phyloP scores from a whole-genome alignment of 225 moss, liverwort and hornwort species.

The Pleurozium schreberi region DNA sequence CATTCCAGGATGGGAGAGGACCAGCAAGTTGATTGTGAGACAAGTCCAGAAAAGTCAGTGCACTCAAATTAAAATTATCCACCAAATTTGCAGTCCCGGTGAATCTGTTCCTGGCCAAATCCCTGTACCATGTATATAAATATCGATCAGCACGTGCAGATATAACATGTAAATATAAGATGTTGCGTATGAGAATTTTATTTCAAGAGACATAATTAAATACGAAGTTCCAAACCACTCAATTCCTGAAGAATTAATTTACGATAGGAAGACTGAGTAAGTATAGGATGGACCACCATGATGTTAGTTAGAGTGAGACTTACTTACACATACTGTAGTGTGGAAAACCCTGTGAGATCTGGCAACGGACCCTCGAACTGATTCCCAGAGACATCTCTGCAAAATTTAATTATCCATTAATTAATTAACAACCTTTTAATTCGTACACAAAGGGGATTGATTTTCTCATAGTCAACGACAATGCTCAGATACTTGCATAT shows the following conservation, averaged over 20 bases:
- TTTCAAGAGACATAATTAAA: neutral
- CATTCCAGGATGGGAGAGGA: neutral
- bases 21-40: neutral
- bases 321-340: neutral
- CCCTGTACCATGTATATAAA: neutral
- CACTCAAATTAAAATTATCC: neutral
- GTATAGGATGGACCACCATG: neutral
- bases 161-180: neutral
- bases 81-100: neutral
- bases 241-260: neutral
- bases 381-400: constrained; percentile 22
- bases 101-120: neutral
- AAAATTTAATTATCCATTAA: neutral
- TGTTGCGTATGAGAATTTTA: too few relatives aligned
- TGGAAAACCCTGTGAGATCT: neutral
- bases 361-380: neutral
- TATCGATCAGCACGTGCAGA: neutral
- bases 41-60: neutral
- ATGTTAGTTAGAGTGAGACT: neutral
- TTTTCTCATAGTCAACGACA: neutral
- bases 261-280: neutral
- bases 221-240: neutral
- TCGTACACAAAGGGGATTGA: neutral
- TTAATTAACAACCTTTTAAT: neutral
- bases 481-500: neutral